Evolutionary conservation across 2,329 filamentous ascomycete genomes (phyloP).

Genomic region (Mycocentrospora acerina): DNA sequence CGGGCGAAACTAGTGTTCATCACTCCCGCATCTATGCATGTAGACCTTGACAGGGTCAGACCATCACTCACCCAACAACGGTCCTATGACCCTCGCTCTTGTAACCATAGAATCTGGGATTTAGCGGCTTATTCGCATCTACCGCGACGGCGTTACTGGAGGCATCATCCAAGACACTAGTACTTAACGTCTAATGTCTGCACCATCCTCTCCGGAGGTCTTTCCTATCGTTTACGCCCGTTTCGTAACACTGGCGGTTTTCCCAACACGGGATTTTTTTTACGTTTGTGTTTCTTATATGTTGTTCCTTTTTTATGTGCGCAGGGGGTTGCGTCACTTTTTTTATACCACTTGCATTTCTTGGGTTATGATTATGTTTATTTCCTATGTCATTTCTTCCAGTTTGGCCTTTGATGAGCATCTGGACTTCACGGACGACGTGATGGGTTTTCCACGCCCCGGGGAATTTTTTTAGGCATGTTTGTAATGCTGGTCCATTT

Average conservation of each 20-base stretch:
- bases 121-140: slow-evolving; percentile 22
- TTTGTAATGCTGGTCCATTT: slow-evolving; percentile 5
- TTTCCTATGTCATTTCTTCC: slow-evolving; percentile 30
- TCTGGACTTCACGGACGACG: slow-evolving; percentile 16
- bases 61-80: slow-evolving; percentile 12
- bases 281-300: slow-evolving; percentile 19
- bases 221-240: slow-evolving; percentile 29
- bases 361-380: slow-evolving; percentile 22
- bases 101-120: slow-evolving; percentile 35
- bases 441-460: slow-evolving; percentile 16
- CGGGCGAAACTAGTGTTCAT: slow-evolving; percentile 13
- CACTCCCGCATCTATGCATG: slow-evolving; percentile 14
- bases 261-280: slow-evolving; percentile 11
- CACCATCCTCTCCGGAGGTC: slow-evolving; percentile 21
- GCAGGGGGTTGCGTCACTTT: slow-evolving; percentile 25
- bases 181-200: slow-evolving; percentile 39
- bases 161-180: slow-evolving; percentile 26
- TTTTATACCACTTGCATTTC: slow-evolving; percentile 37
- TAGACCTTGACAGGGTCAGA: slow-evolving; percentile 12
- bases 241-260: slow-evolving; percentile 15
- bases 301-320: slow-evolving; percentile 5
- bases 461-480: slow-evolving; percentile 7
- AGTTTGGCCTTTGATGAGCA: slow-evolving; percentile 29
- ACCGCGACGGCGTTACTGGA: slow-evolving; percentile 39
- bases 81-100: slow-evolving; percentile 25